These are phyloP conservation scores for Tuber aestivum DNA, from an alignment of 495 filamentous ascomycete genomes.

Conservation along the genomic window DNA sequence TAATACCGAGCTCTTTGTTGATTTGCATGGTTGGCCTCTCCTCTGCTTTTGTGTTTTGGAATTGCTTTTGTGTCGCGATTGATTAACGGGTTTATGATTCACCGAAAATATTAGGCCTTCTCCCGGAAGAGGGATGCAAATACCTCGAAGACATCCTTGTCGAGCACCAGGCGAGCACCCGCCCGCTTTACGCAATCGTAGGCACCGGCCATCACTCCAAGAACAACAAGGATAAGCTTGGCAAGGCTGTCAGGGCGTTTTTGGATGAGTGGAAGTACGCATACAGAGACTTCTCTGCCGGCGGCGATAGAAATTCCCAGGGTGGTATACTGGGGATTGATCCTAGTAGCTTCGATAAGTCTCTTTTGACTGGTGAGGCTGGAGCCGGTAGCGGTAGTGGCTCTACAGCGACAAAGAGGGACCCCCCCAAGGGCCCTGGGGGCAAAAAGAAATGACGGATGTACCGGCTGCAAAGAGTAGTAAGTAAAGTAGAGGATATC, in stretches of 20 bases:
- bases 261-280: slow-evolving; percentile 94
- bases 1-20: slow-evolving; percentile 77
- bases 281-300: slow-evolving; percentile 92
- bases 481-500: slow-evolving; percentile 22
- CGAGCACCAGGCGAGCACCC: slow-evolving; percentile 65
- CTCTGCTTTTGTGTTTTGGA: not conserved
- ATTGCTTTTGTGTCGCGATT: not conserved
- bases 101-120: slow-evolving; percentile 52
- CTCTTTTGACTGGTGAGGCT: slow-evolving; percentile 40
- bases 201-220: slow-evolving; percentile 97
- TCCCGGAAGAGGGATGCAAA: slow-evolving; percentile 93
- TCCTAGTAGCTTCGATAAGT: slow-evolving; percentile 79
- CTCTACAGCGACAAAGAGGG: slow-evolving; percentile 23
- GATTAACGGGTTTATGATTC: slow-evolving; percentile 1
- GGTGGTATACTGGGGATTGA: slow-evolving; percentile 94
- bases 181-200: slow-evolving; percentile 90
- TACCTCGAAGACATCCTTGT: slow-evolving; percentile 83
- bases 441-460: slow-evolving; percentile 35
- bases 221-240: slow-evolving; percentile 97
- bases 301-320: slow-evolving; percentile 81
- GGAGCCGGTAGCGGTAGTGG: slow-evolving; percentile 5
- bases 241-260: slow-evolving; percentile 84
- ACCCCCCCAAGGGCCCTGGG: slow-evolving; percentile 31
- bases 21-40: slow-evolving; percentile 62
- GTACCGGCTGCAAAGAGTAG: slow-evolving; percentile 26